These are phyloP conservation scores for Ilex aquifolium DNA, from an alignment of 257 asterid genomes.

Conservation along the genomic window DNA sequence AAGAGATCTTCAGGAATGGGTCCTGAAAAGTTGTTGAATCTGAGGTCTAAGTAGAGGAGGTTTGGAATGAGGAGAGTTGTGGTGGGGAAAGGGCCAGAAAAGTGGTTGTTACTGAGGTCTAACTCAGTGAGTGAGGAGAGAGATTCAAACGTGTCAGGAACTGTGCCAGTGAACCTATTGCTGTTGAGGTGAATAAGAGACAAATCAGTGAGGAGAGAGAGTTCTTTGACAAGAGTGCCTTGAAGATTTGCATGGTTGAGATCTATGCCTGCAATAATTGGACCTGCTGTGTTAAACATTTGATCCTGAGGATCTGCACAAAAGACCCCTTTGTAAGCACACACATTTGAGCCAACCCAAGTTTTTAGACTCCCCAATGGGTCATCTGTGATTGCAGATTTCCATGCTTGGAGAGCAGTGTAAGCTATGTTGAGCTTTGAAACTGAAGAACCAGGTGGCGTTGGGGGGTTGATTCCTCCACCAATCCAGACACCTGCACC, in stretches of 20 bases:
- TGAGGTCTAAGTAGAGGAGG: slow-evolving; percentile 1
- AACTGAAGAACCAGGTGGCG: background rate
- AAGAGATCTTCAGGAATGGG: background rate
- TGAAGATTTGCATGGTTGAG: slow-evolving; percentile 4
- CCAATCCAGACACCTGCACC: background rate
- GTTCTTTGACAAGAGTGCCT: background rate
- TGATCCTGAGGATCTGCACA: background rate
- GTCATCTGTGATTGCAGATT: slow-evolving; percentile 3
- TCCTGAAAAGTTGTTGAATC: slow-evolving; percentile 1
- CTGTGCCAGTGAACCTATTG: slow-evolving; percentile 2
- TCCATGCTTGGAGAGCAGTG: slow-evolving; percentile 5
- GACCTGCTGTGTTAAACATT: background rate
- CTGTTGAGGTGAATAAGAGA: background rate
- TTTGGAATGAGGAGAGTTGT: background rate
- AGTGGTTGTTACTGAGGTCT: slow-evolving; percentile 1
- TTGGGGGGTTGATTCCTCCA: slow-evolving; percentile 3
- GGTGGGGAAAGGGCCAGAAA: background rate
- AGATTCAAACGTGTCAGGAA: background rate
- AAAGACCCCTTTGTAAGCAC: background rate
- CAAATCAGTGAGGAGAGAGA: background rate
- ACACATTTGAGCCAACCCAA: slow-evolving; percentile 1
- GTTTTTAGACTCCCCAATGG: background rate
- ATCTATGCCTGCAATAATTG: background rate
- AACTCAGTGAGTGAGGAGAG: slow-evolving; percentile 1
- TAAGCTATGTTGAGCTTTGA: background rate